A percentile compares a stretch with the other conserved stretches of the same genome.
phyloP scores from a whole-genome alignment of 768 basidiomycete genomes.

The Mycena pura region DNA sequence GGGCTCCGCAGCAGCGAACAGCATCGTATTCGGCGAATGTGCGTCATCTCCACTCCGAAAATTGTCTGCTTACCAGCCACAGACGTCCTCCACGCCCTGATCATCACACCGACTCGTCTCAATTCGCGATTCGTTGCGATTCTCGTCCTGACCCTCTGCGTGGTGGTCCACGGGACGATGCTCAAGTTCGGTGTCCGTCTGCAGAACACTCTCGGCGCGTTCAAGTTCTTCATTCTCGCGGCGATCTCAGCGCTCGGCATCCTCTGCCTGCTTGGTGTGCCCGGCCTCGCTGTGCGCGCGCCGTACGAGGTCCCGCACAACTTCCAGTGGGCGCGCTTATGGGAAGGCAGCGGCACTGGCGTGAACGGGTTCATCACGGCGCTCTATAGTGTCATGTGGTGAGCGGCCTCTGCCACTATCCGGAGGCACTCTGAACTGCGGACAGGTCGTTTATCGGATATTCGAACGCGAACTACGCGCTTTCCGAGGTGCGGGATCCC shows the following conservation, averaged over 20 bases:
- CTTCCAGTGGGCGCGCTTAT: constrained; percentile 62
- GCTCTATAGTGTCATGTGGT: constrained; percentile 75
- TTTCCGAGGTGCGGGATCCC: constrained; percentile 73
- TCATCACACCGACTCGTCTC: too few species aligned
- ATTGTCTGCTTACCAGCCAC: too few species aligned
- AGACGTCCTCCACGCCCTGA: too few species aligned
- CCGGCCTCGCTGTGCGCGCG: constrained; percentile 57
- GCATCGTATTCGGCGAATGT: constrained; percentile 78
- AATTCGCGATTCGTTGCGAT: constrained; percentile 59
- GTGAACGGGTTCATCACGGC: constrained; percentile 66
- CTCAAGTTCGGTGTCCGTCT: constrained; percentile 61
- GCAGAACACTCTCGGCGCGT: constrained; percentile 66
- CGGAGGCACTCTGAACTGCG: not conserved
- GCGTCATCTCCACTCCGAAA: constrained; percentile 27
- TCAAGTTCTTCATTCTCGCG: too few species aligned
- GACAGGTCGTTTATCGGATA: constrained; percentile 61
- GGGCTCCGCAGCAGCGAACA: constrained; percentile 61
- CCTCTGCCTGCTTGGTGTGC: constrained; percentile 54
- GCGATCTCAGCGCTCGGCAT: too few species aligned
- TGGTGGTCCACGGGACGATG: constrained; percentile 59
- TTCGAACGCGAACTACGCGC: constrained; percentile 72
- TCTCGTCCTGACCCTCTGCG: constrained; percentile 58
- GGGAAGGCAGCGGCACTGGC: constrained; percentile 64
- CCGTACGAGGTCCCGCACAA: constrained; percentile 61
- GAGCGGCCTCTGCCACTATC: not conserved